phyloP scores from a whole-genome alignment of 2,329 filamentous ascomycete genomes.

The Penicillium sp. region DNA sequence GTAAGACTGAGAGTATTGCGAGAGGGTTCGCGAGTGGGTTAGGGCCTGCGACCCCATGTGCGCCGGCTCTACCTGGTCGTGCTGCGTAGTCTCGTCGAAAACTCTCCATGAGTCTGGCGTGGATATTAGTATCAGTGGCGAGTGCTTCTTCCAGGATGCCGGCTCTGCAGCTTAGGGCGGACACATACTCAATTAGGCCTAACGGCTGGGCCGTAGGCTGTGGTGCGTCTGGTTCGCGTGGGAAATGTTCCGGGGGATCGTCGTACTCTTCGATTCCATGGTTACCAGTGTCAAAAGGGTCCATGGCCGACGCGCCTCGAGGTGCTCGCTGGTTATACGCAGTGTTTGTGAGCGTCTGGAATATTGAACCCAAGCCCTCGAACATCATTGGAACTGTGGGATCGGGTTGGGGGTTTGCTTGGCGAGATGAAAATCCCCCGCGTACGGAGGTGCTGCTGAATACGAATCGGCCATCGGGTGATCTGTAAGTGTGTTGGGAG shows the following conservation, averaged over 20 bases:
- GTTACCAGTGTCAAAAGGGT: slow-evolving; percentile 9
- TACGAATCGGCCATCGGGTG: slow-evolving; percentile 48
- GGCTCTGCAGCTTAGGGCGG: background rate
- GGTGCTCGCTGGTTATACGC: slow-evolving; percentile 17
- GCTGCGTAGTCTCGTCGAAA: slow-evolving; percentile 23
- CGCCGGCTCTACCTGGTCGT: slow-evolving; percentile 8
- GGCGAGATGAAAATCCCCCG: slow-evolving; percentile 17
- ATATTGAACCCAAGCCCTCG: slow-evolving; percentile 46
- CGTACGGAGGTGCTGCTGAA: slow-evolving; percentile 38
- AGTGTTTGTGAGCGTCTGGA: slow-evolving; percentile 47
- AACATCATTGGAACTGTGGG: slow-evolving; percentile 32
- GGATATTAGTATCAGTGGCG: slow-evolving; percentile 5
- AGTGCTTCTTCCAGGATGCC: background rate
- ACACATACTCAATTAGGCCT: slow-evolving; percentile 50
- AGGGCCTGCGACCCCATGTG: slow-evolving; percentile 23
- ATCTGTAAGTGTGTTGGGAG: slow-evolving; percentile 43
- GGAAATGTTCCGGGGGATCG: slow-evolving; percentile 41
- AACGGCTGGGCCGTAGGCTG: slow-evolving; percentile 50
- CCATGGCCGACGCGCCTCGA: slow-evolving; percentile 3
- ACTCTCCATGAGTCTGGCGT: slow-evolving; percentile 28
- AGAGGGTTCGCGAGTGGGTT: slow-evolving; percentile 51
- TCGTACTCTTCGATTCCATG: slow-evolving; percentile 7
- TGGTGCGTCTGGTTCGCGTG: slow-evolving; percentile 54
- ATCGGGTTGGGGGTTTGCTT: slow-evolving; percentile 14
- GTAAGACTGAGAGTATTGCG: slow-evolving; percentile 45